These are phyloP conservation scores for Filobasidium wieringae DNA, from an alignment of 768 basidiomycete genomes.

Conservation along the genomic window DNA sequence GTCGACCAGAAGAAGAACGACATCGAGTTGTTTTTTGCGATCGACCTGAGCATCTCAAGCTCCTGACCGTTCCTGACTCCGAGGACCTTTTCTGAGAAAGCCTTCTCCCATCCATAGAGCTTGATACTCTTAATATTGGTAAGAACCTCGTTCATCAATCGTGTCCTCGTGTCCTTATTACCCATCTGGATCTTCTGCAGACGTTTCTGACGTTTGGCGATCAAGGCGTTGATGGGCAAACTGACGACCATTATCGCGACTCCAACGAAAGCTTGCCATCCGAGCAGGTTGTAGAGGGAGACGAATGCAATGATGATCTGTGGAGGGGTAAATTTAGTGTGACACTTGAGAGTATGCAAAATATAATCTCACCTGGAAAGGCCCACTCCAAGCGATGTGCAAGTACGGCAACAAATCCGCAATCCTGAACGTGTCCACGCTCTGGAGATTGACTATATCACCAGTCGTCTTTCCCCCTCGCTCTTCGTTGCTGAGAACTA, in stretches of 20 bases:
- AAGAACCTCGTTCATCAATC: conserved; percentile 83
- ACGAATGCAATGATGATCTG: conserved; percentile 79
- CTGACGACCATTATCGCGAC: conserved; percentile 68
- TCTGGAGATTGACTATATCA: conserved; percentile 90
- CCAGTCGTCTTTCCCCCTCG: conserved; percentile 63
- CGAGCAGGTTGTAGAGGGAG: conserved; percentile 76
- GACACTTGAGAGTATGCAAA: background rate
- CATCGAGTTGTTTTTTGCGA: conserved; percentile 58
- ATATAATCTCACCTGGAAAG: conserved; percentile 41
- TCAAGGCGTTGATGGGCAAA: conserved; percentile 29
- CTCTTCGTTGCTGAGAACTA: conserved; percentile 76
- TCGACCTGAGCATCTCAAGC: conserved; percentile 65
- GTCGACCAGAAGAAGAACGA: conserved; percentile 39
- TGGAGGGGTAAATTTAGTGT: background rate
- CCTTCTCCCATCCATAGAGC: conserved; percentile 82
- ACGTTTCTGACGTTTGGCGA: conserved; percentile 30
- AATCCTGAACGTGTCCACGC: conserved; percentile 46
- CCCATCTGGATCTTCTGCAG: conserved; percentile 90
- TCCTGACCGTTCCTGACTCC: conserved; percentile 61
- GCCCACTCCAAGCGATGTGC: conserved; percentile 71
- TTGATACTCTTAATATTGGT: conserved; percentile 67
- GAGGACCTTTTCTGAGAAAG: conserved; percentile 68
- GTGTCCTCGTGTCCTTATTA: conserved; percentile 53
- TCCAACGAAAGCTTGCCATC: conserved; percentile 82
- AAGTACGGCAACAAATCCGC: conserved; percentile 44